Base-by-base conservation (phyloP, 352 stramenopile genomes). In the Pythium apleroticum region DNA sequence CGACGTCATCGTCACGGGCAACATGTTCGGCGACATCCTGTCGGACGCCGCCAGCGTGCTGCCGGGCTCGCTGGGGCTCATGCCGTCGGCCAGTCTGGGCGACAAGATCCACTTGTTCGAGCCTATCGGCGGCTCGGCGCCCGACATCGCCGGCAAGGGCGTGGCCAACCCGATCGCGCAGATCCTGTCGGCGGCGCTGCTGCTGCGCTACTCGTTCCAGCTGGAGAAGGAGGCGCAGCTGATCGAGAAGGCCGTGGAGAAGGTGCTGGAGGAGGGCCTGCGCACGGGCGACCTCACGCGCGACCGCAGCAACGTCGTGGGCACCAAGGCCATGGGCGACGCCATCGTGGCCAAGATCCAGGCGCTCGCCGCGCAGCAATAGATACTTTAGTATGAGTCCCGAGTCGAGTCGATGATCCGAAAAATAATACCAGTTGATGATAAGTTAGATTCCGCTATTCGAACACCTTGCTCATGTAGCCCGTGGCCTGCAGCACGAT, bases 11-110 rank as follows among this genome's bases (percentile, higher is more conserved):
- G 97, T 98, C 33, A 99, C 92, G 33, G 96, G 97, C 66, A 99
- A 99, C 81, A 98, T 99, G 78, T 99, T 99, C 78, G 97, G 97
- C 52, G 97, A 99, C 77, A 99, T 99, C 70, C 69, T 99, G 5
- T 99, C 93, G 66, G 97, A 99, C 69, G 97, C 98, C 37, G 97
- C 97, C 31, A 98, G 90, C 24, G 98, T 99, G 86, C 79, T 99
- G 35, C 97, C 98, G 12, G 97, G 97, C 39, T 98, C 93, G 62
- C 86, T 99, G 20, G 97, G 97, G 9, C 97, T 99, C 77, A 96
- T 99, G 69, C 97, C 97, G n/a, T 98, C 93, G n/a, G 97, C 97
- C 12, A 99, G 93, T 73, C 89, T 99, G 59, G 86, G 86, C 37
- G 68, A 89, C 52, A 86, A 85, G 54, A 85, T 95, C 60, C 83